These are phyloP conservation scores for Podila epigama DNA, from an alignment of 192 early-diverging fungal genomes.

Conservation along the genomic window DNA sequence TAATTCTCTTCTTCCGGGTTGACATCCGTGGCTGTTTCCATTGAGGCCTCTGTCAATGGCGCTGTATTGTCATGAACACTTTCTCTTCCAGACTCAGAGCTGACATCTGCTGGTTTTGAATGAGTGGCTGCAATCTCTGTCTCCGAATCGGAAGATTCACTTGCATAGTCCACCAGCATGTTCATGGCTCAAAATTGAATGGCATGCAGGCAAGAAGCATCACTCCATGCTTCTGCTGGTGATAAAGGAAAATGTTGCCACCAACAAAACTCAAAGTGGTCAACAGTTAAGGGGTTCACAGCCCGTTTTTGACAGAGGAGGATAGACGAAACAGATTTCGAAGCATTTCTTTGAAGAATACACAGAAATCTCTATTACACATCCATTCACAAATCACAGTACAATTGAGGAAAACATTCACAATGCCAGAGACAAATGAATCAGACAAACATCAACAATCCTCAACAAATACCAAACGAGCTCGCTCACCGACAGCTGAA, in stretches of 20 bases:
- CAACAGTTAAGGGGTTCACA: neutral
- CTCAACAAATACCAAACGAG: neutral
- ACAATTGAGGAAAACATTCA: no score
- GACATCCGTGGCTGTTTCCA: neutral
- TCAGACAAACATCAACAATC: neutral
- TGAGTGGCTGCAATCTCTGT: neutral
- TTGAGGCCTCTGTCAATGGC: neutral
- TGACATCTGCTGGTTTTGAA: neutral
- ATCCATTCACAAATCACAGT: neutral
- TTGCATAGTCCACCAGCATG: slow-evolving; percentile 30
- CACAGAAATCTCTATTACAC: neutral
- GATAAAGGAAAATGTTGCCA: neutral
- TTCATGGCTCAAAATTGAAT: slow-evolving; percentile 4
- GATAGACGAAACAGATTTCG: no score
- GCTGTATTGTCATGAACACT: no score
- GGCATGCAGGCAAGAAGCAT: no score
- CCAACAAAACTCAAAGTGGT: neutral
- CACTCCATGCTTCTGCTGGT: no score
- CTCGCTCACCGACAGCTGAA: slow-evolving; percentile 14
- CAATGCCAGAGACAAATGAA: neutral
- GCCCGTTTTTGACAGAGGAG: no score
- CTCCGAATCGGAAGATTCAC: slow-evolving; percentile 22
- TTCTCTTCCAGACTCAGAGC: no score
- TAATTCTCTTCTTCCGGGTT: neutral
- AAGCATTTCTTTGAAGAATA: no score